phyloP scores from a whole-genome alignment of 169 alveolate species.

The Plasmodium vivax region DNA sequence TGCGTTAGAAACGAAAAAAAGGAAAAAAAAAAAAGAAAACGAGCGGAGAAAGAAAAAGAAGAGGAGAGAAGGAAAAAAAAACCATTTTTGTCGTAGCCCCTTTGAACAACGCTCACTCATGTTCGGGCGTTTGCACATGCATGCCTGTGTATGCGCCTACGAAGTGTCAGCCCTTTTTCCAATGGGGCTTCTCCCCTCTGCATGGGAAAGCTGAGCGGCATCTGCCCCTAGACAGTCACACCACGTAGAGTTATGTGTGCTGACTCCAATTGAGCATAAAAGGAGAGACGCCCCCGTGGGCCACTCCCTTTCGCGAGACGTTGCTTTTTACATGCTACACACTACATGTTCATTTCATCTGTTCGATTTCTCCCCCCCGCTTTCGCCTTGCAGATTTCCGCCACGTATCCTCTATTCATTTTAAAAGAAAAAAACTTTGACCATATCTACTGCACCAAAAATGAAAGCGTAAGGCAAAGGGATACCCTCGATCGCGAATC shows the following conservation, averaged over 20 bases:
- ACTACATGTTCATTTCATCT: neutral
- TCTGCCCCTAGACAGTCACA: neutral
- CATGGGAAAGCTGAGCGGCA: neutral
- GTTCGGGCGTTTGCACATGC: neutral
- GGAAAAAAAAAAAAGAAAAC: neutral
- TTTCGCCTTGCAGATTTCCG: constrained; percentile 32
- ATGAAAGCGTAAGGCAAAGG: constrained; percentile 30
- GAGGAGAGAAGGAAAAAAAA: neutral
- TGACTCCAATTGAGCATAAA: neutral
- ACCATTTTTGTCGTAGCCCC: neutral
- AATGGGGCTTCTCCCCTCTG: neutral
- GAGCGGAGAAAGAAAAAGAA: neutral
- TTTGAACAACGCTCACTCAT: neutral
- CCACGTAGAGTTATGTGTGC: neutral
- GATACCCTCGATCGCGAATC: neutral
- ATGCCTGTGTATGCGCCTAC: neutral
- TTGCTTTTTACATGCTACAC: neutral
- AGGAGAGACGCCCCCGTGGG: neutral
- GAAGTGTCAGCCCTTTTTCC: neutral
- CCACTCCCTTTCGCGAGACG: neutral
- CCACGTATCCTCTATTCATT: constrained; percentile 33
- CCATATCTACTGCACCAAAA: neutral
- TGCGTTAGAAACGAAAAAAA: constrained; percentile 41
- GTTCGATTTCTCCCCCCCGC: neutral
- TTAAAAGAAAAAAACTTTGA: constrained; percentile 34